phyloP scores from a whole-genome alignment of 2,329 filamentous ascomycete species.

The Cladosporium oxysporum region DNA sequence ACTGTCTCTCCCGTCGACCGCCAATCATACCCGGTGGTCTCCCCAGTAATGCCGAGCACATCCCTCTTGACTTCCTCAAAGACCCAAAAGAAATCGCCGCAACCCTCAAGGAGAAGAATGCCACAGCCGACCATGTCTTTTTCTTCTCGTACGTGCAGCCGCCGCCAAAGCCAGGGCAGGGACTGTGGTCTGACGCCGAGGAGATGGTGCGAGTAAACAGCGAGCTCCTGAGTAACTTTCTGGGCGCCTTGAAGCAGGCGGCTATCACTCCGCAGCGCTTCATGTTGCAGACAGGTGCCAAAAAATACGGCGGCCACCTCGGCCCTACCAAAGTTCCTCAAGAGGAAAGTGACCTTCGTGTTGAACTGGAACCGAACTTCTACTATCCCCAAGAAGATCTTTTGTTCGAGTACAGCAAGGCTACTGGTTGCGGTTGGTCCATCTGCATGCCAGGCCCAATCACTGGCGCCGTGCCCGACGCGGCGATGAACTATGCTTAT shows the following conservation, averaged over 20 bases:
- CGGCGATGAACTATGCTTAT: constrained; percentile 53
- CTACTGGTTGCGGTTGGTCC: constrained; percentile 45
- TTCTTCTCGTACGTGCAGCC: constrained; percentile 59
- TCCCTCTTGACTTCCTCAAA: constrained; percentile 43
- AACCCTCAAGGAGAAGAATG: constrained; percentile 37
- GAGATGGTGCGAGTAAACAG: constrained; percentile 52
- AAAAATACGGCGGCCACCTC: constrained; percentile 54
- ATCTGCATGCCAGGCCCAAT: constrained; percentile 52
- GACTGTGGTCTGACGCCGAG: constrained; percentile 53
- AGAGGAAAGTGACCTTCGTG: constrained; percentile 51
- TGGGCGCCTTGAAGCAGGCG: constrained; percentile 46
- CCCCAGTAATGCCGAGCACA: constrained; percentile 32
- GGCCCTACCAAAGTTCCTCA: constrained; percentile 49
- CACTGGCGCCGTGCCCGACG: constrained; percentile 52
- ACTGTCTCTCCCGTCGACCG: constrained; percentile 51
- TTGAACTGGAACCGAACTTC: constrained; percentile 52
- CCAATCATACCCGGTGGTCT: constrained; percentile 38
- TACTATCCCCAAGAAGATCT: constrained; percentile 58
- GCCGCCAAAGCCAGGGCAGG: constrained; percentile 46
- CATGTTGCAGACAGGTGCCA: constrained; percentile 55
- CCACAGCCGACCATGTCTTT: constrained; percentile 50
- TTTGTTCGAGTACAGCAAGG: constrained; percentile 46
- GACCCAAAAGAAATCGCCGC: constrained; percentile 40
- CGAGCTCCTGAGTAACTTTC: constrained; percentile 54
- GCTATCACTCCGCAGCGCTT: constrained; percentile 50